Percentiles rank a stretch among this genome's conserved stretches.
Conservation (phyloP, 176 grass and related monocot genomes). For the Echinochloa phyllopogon region DNA sequence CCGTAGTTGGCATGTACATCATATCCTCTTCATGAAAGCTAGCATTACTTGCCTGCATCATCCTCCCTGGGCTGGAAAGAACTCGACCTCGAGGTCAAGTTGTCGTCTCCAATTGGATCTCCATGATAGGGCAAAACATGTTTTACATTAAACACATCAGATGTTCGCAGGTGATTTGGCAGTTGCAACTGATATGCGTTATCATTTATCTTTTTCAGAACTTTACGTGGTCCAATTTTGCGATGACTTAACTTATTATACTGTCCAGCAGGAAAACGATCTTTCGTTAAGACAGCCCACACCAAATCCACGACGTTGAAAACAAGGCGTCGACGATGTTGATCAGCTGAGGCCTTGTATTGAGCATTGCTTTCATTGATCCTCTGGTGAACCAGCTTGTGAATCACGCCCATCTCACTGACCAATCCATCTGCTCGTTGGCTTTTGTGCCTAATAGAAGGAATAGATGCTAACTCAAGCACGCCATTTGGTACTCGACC, state of each 20-base stretch:
- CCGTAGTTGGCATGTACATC: background rate
- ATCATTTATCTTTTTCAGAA: background rate
- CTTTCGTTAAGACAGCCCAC: conserved; percentile 5
- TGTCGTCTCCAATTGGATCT: background rate
- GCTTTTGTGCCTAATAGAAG: background rate
- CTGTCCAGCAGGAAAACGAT: background rate
- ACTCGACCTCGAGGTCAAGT: background rate
- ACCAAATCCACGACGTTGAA: background rate
- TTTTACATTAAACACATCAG: conserved; percentile 18
- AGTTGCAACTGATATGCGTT: background rate
- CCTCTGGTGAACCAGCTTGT: background rate
- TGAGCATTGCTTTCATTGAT: background rate
- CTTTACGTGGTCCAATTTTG: background rate
- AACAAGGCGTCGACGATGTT: background rate
- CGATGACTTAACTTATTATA: conserved; percentile 23
- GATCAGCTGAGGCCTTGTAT: background rate
- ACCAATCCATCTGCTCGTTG: background rate
- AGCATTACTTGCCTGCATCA: background rate
- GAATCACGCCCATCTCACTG: background rate
- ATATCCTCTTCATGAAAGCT: background rate
- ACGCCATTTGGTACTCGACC: background rate
- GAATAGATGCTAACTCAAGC: background rate
- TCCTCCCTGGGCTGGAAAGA: background rate
- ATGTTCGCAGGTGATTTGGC: background rate
- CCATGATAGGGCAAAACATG: background rate